Evolutionary conservation across 768 basidiomycete species (phyloP).

Genomic region (Xanthoconium purpureum): DNA sequence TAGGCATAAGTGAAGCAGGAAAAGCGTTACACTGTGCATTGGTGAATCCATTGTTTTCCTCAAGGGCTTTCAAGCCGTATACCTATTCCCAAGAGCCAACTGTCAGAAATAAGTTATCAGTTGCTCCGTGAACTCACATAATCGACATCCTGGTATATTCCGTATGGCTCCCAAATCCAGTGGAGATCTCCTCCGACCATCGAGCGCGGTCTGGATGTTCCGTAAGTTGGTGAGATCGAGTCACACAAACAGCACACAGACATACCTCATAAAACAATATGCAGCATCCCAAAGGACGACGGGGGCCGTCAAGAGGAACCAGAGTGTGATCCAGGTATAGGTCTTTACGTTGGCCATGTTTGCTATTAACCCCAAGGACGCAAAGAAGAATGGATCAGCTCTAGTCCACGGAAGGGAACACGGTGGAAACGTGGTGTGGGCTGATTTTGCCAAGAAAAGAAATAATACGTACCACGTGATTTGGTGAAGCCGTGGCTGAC

Average conservation of each 20-base stretch:
- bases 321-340: conserved; percentile 56
- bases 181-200: conserved; percentile 86
- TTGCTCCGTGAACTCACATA: conserved; percentile 27
- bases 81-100: conserved; percentile 39
- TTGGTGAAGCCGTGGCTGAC: background rate
- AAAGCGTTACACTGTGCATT: conserved; percentile 72
- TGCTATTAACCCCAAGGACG: background rate
- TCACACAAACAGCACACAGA: background rate
- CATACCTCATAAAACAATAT: conserved; percentile 78
- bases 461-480: conserved; percentile 2
- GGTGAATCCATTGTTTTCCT: conserved; percentile 72
- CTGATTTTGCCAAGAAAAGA: background rate
- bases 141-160: conserved; percentile 67
- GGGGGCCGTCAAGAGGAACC: conserved; percentile 54
- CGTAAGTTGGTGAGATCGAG: background rate
- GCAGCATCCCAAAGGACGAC: conserved; percentile 76
- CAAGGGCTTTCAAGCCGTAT: conserved; percentile 68
- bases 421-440: background rate
- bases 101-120: too few relatives aligned
- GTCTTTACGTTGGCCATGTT: conserved; percentile 48
- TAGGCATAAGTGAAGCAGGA: background rate
- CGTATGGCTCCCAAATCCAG: conserved; percentile 90
- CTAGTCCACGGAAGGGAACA: background rate
- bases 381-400: background rate
- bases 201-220: conserved; percentile 65